phyloP scores from a whole-genome alignment of 306 rosid species.

The Quercus suber region DNA sequence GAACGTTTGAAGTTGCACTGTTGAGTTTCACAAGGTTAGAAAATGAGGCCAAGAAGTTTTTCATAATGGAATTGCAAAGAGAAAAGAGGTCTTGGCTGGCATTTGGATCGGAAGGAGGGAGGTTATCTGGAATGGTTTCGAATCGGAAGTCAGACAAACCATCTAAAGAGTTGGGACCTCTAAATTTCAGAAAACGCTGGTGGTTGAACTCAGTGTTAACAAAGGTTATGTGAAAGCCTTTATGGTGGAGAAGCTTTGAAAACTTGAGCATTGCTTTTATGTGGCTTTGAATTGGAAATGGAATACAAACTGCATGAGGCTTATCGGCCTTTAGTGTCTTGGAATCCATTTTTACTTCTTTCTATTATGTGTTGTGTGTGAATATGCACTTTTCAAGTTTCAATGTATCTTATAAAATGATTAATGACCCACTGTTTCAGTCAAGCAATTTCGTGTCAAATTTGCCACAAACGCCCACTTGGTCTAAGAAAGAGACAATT shows the following conservation, averaged over 20 bases:
- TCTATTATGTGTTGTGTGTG: too few relatives aligned
- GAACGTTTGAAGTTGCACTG: background rate
- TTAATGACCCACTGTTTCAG: too few relatives aligned
- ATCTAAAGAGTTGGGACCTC: background rate
- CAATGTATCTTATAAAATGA: too few relatives aligned
- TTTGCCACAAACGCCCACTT: too few relatives aligned
- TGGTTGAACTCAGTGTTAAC: background rate
- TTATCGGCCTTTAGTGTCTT: background rate
- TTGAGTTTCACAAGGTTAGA: background rate
- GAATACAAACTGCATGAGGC: slow-evolving; percentile 9
- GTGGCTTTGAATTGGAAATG: too few relatives aligned
- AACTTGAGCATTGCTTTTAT: too few relatives aligned
- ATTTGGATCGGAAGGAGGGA: background rate
- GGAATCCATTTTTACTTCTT: too few relatives aligned
- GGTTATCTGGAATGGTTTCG: slow-evolving; percentile 2
- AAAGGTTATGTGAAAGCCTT: too few relatives aligned
- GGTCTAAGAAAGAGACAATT: too few relatives aligned
- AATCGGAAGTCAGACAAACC: background rate
- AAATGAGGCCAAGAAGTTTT: background rate
- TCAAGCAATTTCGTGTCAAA: too few relatives aligned
- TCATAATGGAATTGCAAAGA: background rate
- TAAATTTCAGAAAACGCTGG: background rate
- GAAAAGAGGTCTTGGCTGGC: background rate
- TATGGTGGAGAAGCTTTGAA: too few relatives aligned
- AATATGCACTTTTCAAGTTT: too few relatives aligned